Base-by-base conservation (phyloP, 345 rosid genomes). In the Iberis pinnata region DNA sequence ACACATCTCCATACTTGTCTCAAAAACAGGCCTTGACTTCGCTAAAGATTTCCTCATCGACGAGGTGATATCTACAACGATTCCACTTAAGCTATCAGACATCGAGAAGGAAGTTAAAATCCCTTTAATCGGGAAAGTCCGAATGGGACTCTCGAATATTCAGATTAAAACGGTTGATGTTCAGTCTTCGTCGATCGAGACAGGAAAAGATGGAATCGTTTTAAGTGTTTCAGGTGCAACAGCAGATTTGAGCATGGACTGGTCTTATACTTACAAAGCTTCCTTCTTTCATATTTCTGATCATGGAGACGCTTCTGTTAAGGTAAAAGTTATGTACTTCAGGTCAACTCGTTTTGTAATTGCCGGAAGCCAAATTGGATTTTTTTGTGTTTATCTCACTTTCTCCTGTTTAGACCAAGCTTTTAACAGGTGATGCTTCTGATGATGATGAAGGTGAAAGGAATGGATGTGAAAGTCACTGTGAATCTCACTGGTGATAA, bases 191-290 rank as follows among this genome's bases (percentile, higher is more conserved):
- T 43, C 27, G 33, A 78, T 79, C 50, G 47, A 65, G 60, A 73
- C 86, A 1, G 80, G 82, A 22, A 74, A 69, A 6, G 11, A 31
- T n/a, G 70, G 86, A 16, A 55, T 88, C 24, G 32, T 63, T 18
- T 41, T 88, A 15, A 65, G 77, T 65, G 81, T 76, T 63, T 74
- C 76, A 0, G 83, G 77, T 18, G 83, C 86, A 13, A 71, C 80
- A 2, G 90, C 88, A 6, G 57, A 79, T 69, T 64, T 82, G 72
- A 78, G 71, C 60, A 73, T 84, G 90, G 78, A 72, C 3, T 88
- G 95, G 97, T 65, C 56, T 52, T 88, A 88, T 64, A 69, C 82
- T 54, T 80, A 84, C 53, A 65, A 43, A 37, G 60, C 69, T 57
- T 76, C 86, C 79, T 78, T 78, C 60, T 19, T 78, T 51, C 33